These are phyloP conservation scores for Boletus sp. DNA, from an alignment of 768 basidiomycete genomes.

Conservation along the genomic window DNA sequence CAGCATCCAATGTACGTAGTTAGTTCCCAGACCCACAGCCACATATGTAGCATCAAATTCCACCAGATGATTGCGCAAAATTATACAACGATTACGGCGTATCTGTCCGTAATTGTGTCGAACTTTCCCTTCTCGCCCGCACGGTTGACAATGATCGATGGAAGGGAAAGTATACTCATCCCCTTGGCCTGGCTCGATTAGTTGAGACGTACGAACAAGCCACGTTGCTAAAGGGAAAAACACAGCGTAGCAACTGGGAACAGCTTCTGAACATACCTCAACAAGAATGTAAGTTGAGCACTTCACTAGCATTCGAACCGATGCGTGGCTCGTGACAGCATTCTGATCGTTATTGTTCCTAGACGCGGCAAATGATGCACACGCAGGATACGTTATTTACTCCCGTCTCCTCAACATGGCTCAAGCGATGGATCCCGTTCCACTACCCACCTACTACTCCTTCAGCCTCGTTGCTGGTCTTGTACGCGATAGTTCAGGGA, in stretches of 20 bases:
- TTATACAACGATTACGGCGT: slow-evolving; percentile 47
- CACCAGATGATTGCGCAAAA: slow-evolving; percentile 65
- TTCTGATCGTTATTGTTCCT: slow-evolving; percentile 8
- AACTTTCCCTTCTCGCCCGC: slow-evolving; percentile 67
- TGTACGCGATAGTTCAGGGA: slow-evolving; percentile 39
- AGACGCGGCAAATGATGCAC: slow-evolving; percentile 77
- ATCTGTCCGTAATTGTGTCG: slow-evolving; percentile 54
- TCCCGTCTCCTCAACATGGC: slow-evolving; percentile 45
- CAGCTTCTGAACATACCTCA: slow-evolving; percentile 42
- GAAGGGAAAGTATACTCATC: slow-evolving; percentile 64
- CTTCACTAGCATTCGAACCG: not conserved
- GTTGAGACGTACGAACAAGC: slow-evolving; percentile 58
- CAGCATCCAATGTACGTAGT: slow-evolving; percentile 60
- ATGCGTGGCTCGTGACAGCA: not conserved
- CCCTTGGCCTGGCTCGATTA: slow-evolving; percentile 64
- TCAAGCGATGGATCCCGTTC: slow-evolving; percentile 31
- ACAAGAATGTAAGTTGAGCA: slow-evolving; percentile 53
- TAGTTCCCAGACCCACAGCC: not conserved
- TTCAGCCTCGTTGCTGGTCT: slow-evolving; percentile 53
- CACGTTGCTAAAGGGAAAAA: slow-evolving; percentile 54
- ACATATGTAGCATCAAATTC: not conserved
- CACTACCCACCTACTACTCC: slow-evolving; percentile 45
- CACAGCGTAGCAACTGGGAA: slow-evolving; percentile 75
- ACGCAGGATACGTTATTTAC: slow-evolving; percentile 59
- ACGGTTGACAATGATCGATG: slow-evolving; percentile 68